Base-by-base conservation (phyloP, 345 rosid genomes). In the Dipteronia dyeriana region DNA sequence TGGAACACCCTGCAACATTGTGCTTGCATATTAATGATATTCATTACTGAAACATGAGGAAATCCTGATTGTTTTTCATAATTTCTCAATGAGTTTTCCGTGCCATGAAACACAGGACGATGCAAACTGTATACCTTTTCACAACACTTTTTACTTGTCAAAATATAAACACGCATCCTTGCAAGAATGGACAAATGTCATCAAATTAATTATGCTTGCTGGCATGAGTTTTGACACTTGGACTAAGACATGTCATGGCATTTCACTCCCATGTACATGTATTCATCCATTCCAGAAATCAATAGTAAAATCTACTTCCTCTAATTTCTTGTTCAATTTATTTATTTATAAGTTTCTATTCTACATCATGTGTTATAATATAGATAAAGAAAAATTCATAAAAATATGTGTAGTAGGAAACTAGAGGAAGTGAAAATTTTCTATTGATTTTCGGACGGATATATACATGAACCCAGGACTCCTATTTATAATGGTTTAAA, bases 1-100 rank as follows among this genome's bases (percentile, higher is more conserved):
- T 17, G 92, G 90, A 75, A 94, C 91, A 66, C 90, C 91, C 99
- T 96, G 87, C 63, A 79, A 70, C 54, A 25, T 79, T 19, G 26
- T 43, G 63, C 64, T 79, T 59, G 25, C 22, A 64, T 47, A 66
- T 76, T 70, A 61, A 75, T 56, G 61, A 8, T 26, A 67, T 19
- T 65, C 68, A 77, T 26, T 49, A 34, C 61, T 64, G 16, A 75
- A 34, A 64, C 38, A 34, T 34, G 38, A 34, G 4, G 38, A 34
- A 34, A 34, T 29, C 16, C 23, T n/a, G 11, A 8, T 9, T n/a
- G 26, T 59, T 67, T 67, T 39, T 10, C 17, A 63, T 64, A 64
- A 31, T 29, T 26, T 14, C 51, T 39, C 22, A 3, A 1, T 4
- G 4, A 73, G 22, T 22, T 23, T 74, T 45, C 25, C 6, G 7